phyloP scores from a whole-genome alignment of 768 basidiomycete genomes.

The Mycena vitilis region DNA sequence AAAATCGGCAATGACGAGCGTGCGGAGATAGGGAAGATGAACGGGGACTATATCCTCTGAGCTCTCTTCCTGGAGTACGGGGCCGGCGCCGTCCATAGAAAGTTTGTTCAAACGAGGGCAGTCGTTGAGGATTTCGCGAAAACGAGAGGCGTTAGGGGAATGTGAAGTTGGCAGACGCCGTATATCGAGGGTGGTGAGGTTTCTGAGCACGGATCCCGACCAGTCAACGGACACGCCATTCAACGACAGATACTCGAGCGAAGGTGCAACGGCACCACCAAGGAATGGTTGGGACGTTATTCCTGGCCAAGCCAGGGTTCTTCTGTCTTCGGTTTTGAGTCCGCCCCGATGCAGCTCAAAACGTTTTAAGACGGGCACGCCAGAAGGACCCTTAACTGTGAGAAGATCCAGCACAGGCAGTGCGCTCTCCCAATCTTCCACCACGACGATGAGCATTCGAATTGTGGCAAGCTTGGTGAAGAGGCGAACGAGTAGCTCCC shows the following conservation, averaged over 20 bases:
- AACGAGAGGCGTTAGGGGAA: slow-evolving; percentile 61
- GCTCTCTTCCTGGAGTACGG: slow-evolving; percentile 48
- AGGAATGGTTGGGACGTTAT: slow-evolving; percentile 56
- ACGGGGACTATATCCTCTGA: slow-evolving; percentile 49
- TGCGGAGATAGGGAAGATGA: slow-evolving; percentile 59
- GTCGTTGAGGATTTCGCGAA: slow-evolving; percentile 62
- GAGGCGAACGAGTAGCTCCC: slow-evolving; percentile 59
- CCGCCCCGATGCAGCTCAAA: slow-evolving; percentile 75
- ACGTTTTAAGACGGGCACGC: slow-evolving; percentile 62
- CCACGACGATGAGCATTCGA: slow-evolving; percentile 67
- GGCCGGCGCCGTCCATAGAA: slow-evolving; percentile 72
- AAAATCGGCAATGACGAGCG: slow-evolving; percentile 68
- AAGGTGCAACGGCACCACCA: slow-evolving; percentile 58
- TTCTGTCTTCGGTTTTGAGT: slow-evolving; percentile 33
- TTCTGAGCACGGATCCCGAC: slow-evolving; percentile 56
- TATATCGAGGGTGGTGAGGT: slow-evolving; percentile 73
- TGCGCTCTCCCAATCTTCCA: slow-evolving; percentile 67
- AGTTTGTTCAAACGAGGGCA: slow-evolving; percentile 67
- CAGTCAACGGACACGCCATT: slow-evolving; percentile 75
- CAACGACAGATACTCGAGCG: slow-evolving; percentile 63
- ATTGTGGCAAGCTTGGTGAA: slow-evolving; percentile 65
- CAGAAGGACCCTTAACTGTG: slow-evolving; percentile 46
- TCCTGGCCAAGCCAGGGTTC: slow-evolving; percentile 40
- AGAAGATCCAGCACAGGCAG: slow-evolving; percentile 64
- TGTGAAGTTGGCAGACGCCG: slow-evolving; percentile 67